These are phyloP conservation scores for Simplicillium sp. DNA, from an alignment of 2,329 filamentous ascomycete genomes.

Conservation along the genomic window DNA sequence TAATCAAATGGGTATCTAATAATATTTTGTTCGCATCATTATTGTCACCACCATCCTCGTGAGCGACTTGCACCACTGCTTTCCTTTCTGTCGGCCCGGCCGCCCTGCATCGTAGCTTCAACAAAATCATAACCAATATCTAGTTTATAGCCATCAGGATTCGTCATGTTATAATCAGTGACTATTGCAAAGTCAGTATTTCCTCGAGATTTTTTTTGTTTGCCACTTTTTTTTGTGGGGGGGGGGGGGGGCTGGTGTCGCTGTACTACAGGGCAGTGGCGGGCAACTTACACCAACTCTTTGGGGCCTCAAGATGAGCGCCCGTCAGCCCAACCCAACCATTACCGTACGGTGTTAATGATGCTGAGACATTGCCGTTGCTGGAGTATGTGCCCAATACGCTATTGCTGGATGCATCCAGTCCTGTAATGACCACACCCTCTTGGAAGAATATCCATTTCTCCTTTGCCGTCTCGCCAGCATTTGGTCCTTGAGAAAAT, in stretches of 20 bases:
- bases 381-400: constrained; percentile 13
- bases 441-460: constrained; percentile 18
- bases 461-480: constrained; percentile 7
- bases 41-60: no score
- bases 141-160: constrained; percentile 13
- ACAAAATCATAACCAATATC: constrained; percentile 14
- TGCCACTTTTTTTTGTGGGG: no score
- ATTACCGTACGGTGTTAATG: constrained; percentile 11
- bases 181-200: constrained; percentile 3
- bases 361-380: constrained; percentile 13
- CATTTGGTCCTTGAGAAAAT: constrained; percentile 6
- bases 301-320: constrained; percentile 15
- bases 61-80: no score
- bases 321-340: constrained; percentile 15
- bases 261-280: neutral
- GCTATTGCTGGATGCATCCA: constrained; percentile 2
- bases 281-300: constrained; percentile 14
- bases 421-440: constrained; percentile 11
- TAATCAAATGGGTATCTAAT: no score
- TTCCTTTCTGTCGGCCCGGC: neutral
- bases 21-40: no score
- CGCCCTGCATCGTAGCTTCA: constrained; percentile 9
- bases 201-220: no score
- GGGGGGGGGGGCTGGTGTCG: no score
- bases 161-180: constrained; percentile 7